These are phyloP conservation scores for Nephelium lappaceum DNA, from an alignment of 345 rosid genomes.

Conservation along the genomic window DNA sequence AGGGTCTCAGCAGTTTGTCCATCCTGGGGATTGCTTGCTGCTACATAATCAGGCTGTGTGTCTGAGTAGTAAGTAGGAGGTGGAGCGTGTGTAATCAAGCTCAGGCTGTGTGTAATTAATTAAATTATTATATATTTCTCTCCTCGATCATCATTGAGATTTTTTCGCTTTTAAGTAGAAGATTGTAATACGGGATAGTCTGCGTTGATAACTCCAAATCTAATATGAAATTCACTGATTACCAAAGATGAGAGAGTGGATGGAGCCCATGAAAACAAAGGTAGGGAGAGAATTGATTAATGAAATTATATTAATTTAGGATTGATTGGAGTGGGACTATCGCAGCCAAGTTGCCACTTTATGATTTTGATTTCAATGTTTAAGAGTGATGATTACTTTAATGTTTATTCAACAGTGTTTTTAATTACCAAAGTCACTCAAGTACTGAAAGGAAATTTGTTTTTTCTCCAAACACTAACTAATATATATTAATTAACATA, in stretches of 20 bases:
- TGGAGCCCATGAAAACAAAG: background rate
- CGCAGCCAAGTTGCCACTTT: background rate
- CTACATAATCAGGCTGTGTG: too few species aligned
- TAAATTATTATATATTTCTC: background rate
- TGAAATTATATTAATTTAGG: background rate
- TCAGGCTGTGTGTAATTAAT: too few species aligned
- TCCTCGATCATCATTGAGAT: background rate
- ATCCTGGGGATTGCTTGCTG: too few species aligned
- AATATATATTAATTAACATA: too few species aligned
- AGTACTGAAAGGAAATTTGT: background rate
- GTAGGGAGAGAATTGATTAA: background rate
- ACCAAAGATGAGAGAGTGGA: background rate
- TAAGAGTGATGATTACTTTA: background rate
- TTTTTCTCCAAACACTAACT: too few species aligned
- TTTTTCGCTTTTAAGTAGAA: background rate
- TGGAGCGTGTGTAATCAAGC: too few species aligned
- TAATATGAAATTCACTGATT: slow-evolving; percentile 10
- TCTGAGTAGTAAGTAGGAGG: too few species aligned
- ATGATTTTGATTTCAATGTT: background rate
- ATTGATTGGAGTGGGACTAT: background rate
- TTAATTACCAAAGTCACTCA: background rate
- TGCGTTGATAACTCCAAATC: slow-evolving; percentile 18
- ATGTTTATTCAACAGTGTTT: background rate
- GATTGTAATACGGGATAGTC: background rate
- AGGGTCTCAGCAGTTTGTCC: too few species aligned